Conservation (phyloP, 352 stramenopile species). For the Phytophthora rubi region DNA sequence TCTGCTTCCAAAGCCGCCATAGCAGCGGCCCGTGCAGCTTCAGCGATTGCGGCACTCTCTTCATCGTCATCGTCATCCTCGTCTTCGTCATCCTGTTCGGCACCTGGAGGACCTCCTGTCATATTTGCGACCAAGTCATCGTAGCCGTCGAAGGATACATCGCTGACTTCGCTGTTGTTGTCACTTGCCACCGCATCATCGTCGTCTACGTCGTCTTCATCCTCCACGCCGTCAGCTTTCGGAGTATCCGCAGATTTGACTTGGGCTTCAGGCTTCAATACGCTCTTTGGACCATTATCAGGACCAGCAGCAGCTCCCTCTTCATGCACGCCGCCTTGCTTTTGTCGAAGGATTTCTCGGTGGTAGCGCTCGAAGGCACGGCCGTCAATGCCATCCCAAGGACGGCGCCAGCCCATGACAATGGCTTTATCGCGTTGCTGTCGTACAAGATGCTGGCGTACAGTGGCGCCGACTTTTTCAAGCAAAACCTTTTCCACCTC, state of each 20-base stretch:
- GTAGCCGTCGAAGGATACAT: constrained; percentile 75
- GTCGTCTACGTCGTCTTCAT: constrained; percentile 6
- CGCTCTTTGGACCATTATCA: constrained; percentile 13
- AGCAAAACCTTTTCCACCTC: constrained; percentile 66
- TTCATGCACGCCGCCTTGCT: constrained; percentile 35
- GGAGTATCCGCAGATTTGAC: constrained; percentile 22
- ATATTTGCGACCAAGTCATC: constrained; percentile 55
- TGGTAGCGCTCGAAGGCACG: constrained; percentile 72
- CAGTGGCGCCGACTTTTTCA: constrained; percentile 53
- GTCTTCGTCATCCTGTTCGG: constrained; percentile 27
- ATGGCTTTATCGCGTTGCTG: constrained; percentile 74
- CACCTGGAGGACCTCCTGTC: constrained; percentile 6
- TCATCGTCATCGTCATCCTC: constrained; percentile 38
- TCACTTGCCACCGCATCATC: constrained; percentile 29
- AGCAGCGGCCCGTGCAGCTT: constrained; percentile 29
- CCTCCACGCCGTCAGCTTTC: constrained; percentile 27
- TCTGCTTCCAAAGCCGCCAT: constrained; percentile 46
- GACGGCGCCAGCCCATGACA: constrained; percentile 58
- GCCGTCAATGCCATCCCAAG: constrained; percentile 70
- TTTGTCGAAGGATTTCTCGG: constrained; percentile 45
- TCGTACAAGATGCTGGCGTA: constrained; percentile 57
- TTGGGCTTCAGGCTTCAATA: constrained; percentile 8
- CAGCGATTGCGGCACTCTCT: constrained; percentile 17
- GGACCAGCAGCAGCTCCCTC: constrained; percentile 17
- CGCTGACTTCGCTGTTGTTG: constrained; percentile 82